phyloP scores from a whole-genome alignment of 2,329 filamentous ascomycete species.

The Simplicillium aogashimaense region DNA sequence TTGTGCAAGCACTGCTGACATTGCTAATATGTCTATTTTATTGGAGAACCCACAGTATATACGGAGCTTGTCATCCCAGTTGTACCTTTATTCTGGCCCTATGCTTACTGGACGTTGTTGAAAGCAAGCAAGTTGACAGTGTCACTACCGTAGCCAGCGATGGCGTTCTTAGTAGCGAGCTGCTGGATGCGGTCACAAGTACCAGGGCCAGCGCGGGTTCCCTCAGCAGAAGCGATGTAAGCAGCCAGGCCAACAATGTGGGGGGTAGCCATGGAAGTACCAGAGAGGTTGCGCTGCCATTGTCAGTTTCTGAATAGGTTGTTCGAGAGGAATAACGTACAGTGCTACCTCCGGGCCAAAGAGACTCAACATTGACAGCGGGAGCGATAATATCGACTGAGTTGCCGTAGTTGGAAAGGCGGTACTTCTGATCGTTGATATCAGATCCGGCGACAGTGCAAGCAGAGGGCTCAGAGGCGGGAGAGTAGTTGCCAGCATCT shows the following conservation, averaged over 20 bases:
- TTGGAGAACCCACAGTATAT: too few species aligned
- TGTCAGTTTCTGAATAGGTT: too few species aligned
- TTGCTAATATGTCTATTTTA: too few species aligned
- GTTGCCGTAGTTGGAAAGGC: constrained; percentile 39
- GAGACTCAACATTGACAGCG: constrained; percentile 33
- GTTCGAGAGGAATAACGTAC: constrained; percentile 8
- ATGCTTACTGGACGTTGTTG: neutral
- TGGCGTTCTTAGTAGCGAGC: neutral
- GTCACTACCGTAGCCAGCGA: neutral
- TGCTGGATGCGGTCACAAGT: constrained; percentile 2
- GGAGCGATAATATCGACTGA: constrained; percentile 38
- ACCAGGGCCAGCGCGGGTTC: neutral
- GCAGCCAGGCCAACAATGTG: constrained; percentile 11
- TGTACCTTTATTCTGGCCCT: too few species aligned
- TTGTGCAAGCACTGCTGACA: too few species aligned
- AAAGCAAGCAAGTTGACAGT: constrained; percentile 6
- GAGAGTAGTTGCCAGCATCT: constrained; percentile 34
- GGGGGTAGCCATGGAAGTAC: constrained; percentile 12
- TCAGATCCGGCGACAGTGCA: constrained; percentile 42
- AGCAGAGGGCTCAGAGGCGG: constrained; percentile 35
- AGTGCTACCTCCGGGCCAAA: constrained; percentile 25
- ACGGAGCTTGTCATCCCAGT: too few species aligned
- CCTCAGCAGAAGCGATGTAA: constrained; percentile 6
- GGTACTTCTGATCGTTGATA: constrained; percentile 27
- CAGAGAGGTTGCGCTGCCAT: constrained; percentile 7